phyloP scores from a whole-genome alignment of 305 asterid species.

The Plantago coronopus region DNA sequence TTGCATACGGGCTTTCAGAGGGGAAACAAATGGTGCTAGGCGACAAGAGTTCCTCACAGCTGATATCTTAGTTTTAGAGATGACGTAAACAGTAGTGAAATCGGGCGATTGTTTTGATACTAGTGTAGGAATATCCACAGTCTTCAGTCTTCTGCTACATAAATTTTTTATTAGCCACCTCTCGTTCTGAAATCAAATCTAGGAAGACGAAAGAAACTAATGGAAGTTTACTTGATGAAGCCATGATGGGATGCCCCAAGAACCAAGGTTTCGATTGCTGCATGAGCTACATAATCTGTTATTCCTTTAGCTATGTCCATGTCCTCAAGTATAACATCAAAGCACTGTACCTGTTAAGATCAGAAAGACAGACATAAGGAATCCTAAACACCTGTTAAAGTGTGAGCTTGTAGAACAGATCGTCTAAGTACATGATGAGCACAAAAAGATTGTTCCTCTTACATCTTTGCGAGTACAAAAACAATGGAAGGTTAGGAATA shows the following conservation, averaged over 20 bases:
- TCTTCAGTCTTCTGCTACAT: slow-evolving; percentile 14
- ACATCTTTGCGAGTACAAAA: slow-evolving; percentile 84
- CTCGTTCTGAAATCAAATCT: background rate
- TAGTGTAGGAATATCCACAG: slow-evolving; percentile 8
- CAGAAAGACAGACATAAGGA: background rate
- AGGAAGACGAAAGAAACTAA: background rate
- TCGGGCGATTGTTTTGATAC: slow-evolving; percentile 7
- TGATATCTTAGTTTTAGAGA: slow-evolving; percentile 11
- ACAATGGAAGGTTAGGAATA: slow-evolving; percentile 77
- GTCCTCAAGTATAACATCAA: slow-evolving; percentile 67
- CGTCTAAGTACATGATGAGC: too few relatives aligned
- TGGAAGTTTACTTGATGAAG: slow-evolving; percentile 57
- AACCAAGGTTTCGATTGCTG: slow-evolving; percentile 67
- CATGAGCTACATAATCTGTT: slow-evolving; percentile 59
- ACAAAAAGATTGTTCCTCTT: slow-evolving; percentile 16
- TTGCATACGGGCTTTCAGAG: slow-evolving; percentile 48
- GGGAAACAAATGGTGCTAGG: slow-evolving; percentile 20
- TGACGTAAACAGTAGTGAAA: slow-evolving; percentile 6
- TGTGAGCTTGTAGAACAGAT: background rate
- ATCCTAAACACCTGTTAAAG: background rate
- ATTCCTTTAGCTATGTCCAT: slow-evolving; percentile 58
- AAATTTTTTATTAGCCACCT: background rate
- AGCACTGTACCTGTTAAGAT: slow-evolving; percentile 49
- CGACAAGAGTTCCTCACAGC: slow-evolving; percentile 11
- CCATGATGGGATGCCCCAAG: slow-evolving; percentile 83